Evolutionary conservation across 2,329 filamentous ascomycete genomes (phyloP).

Genomic region (Fusarium annulatum): DNA sequence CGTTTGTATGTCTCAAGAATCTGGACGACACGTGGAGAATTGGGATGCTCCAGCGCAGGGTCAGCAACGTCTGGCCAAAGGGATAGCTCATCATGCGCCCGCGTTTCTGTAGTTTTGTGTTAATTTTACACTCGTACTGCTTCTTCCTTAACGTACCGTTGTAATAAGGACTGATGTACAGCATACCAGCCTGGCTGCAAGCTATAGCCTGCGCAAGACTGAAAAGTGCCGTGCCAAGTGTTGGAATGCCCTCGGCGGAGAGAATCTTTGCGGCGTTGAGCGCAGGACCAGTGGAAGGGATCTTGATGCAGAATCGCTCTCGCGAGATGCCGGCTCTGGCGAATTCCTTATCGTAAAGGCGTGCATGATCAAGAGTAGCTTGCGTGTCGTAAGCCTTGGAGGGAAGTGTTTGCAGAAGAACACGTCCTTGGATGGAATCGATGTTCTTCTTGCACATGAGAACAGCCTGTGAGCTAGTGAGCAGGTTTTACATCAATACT

Average conservation of each 20-base stretch:
- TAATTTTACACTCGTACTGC: accelerated
- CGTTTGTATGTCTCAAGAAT: constrained; percentile 60
- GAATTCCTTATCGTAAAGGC: constrained; percentile 60
- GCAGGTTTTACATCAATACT: accelerated
- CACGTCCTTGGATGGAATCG: constrained; percentile 57
- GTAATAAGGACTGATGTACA: constrained; percentile 63
- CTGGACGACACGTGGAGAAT: constrained; percentile 59
- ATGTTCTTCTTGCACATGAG: constrained; percentile 60
- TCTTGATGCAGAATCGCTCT: constrained; percentile 63
- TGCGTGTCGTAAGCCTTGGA: constrained; percentile 59
- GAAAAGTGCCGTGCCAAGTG: constrained; percentile 60
- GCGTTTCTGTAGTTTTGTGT: constrained; percentile 49
- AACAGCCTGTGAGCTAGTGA: constrained; percentile 49
- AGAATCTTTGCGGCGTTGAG: constrained; percentile 58
- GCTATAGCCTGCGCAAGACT: constrained; percentile 61
- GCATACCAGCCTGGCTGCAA: constrained; percentile 58
- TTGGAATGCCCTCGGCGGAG: constrained; percentile 57
- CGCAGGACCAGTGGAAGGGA: constrained; percentile 60
- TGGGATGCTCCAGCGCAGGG: constrained; percentile 59
- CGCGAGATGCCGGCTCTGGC: constrained; percentile 56
- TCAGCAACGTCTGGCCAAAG: constrained; percentile 61
- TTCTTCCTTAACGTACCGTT: constrained; percentile 50
- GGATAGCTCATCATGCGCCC: constrained; percentile 55
- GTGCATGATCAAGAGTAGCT: constrained; percentile 58
- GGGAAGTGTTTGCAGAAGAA: constrained; percentile 60